A percentile compares a stretch with the other conserved stretches of the same genome.
phyloP scores from a whole-genome alignment of 495 filamentous ascomycete species.

The Lasiosphaeris hirsuta region DNA sequence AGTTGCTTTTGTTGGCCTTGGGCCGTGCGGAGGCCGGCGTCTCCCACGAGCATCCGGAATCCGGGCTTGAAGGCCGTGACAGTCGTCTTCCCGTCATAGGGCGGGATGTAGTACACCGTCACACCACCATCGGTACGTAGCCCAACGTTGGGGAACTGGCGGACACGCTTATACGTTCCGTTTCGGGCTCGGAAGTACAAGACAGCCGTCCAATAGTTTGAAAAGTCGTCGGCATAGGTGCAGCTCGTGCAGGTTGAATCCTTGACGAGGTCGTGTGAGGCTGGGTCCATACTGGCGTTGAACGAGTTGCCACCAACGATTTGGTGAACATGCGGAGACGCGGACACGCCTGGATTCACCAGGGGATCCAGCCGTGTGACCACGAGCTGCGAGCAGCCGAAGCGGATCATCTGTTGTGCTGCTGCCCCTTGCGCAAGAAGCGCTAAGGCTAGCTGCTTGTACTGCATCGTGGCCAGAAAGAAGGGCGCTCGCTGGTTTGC shows the following conservation, averaged over 20 bases:
- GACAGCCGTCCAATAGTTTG: constrained; percentile 39
- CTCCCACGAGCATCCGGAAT: too few relatives aligned
- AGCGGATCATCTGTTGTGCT: constrained; percentile 37
- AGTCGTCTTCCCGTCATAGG: neutral
- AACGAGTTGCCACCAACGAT: constrained; percentile 43
- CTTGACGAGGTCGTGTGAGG: constrained; percentile 31
- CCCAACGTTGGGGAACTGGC: constrained; percentile 28
- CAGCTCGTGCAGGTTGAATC: constrained; percentile 28
- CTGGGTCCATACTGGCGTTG: constrained; percentile 37
- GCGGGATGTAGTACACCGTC: constrained; percentile 39
- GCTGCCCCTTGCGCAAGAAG: constrained; percentile 38
- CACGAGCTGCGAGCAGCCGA: constrained; percentile 41
- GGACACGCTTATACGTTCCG: constrained; percentile 40
- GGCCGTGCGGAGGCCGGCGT: too few relatives aligned
- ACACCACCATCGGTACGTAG: constrained; percentile 39
- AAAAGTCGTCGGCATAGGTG: constrained; percentile 17
- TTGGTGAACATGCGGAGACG: constrained; percentile 40
- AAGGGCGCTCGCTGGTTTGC: neutral
- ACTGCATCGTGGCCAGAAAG: constrained; percentile 24
- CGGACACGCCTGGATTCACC: constrained; percentile 36
- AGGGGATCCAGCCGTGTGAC: constrained; percentile 40
- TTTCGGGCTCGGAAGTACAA: constrained; percentile 47
- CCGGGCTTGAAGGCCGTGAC: neutral
- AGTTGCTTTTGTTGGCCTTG: too few relatives aligned
- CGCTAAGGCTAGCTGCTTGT: constrained; percentile 32